These are phyloP conservation scores for Phycomyces nitens DNA, from an alignment of 192 early-diverging fungal genomes.

Conservation along the genomic window DNA sequence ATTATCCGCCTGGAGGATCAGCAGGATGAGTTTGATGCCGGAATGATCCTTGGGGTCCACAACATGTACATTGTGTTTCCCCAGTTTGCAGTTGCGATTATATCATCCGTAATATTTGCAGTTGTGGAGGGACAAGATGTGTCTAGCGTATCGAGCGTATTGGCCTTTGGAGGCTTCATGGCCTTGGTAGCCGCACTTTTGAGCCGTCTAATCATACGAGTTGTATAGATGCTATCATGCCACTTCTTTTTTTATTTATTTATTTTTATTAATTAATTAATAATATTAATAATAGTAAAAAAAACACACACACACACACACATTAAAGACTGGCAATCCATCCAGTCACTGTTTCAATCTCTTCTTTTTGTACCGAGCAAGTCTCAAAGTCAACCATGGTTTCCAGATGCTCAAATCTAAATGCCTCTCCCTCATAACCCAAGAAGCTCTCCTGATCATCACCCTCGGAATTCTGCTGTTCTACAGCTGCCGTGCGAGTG, in stretches of 20 bases:
- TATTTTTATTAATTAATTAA: slow-evolving; percentile 1
- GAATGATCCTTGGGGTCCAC: slow-evolving; percentile 86
- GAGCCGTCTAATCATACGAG: slow-evolving; percentile 41
- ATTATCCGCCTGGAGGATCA: slow-evolving; percentile 3
- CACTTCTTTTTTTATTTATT: background rate
- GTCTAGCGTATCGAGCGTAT: slow-evolving; percentile 55
- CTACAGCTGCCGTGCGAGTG: slow-evolving; percentile 65
- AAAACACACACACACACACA: too few species aligned
- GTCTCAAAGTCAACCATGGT: slow-evolving; percentile 65
- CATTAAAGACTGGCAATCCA: slow-evolving; percentile 52
- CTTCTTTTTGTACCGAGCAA: slow-evolving; percentile 56
- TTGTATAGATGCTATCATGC: background rate
- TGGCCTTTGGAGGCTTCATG: slow-evolving; percentile 70
- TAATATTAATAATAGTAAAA: too few species aligned
- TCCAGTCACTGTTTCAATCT: slow-evolving; percentile 54
- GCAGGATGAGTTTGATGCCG: slow-evolving; percentile 48
- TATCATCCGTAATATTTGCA: slow-evolving; percentile 56
- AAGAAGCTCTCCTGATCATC: slow-evolving; percentile 66
- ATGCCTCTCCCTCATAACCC: slow-evolving; percentile 77
- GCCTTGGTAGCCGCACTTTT: slow-evolving; percentile 61
- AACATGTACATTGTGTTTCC: slow-evolving; percentile 95
- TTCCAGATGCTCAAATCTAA: slow-evolving; percentile 79
- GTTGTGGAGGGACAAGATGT: slow-evolving; percentile 34
- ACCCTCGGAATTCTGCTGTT: slow-evolving; percentile 58
- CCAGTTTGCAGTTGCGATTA: slow-evolving; percentile 82